phyloP scores from a whole-genome alignment of 441 rosid species.

The Croton laevigatus region DNA sequence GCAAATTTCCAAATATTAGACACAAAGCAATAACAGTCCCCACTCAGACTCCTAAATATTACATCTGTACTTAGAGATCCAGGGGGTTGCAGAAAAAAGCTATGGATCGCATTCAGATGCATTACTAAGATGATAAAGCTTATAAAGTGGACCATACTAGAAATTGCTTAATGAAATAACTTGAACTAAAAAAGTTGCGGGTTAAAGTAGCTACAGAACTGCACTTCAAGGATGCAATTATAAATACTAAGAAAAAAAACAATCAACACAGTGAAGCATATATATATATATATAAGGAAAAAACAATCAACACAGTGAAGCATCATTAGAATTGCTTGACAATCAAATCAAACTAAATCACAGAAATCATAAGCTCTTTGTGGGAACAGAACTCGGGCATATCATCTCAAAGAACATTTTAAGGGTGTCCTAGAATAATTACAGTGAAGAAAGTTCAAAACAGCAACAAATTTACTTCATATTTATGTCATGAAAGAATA shows the following conservation, averaged over 20 bases:
- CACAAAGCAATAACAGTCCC: neutral
- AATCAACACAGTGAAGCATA: neutral
- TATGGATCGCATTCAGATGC: neutral
- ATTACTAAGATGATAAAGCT: neutral
- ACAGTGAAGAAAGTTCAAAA: neutral
- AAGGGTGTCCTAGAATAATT: neutral
- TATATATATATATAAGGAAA: too few species aligned
- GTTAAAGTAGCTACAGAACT: neutral
- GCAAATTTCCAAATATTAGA: conserved; percentile 21
- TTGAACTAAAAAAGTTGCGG: neutral
- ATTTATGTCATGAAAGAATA: neutral
- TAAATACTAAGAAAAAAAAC: neutral
- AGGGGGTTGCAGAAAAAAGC: neutral
- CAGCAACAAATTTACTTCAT: neutral
- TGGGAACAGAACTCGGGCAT: neutral
- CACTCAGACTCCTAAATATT: neutral
- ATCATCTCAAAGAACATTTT: conserved; percentile 2
- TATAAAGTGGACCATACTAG: neutral
- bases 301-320: neutral
- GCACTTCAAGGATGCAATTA: neutral
- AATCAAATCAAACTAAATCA: neutral
- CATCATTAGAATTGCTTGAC: neutral
- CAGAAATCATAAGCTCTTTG: neutral
- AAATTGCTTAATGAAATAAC: neutral
- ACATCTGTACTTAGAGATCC: neutral